A percentile compares a stretch with the other conserved stretches of the same genome.
Evolutionary conservation across 78 protist species (phyloP).

Genomic region (Isochrysis galbana): DNA sequence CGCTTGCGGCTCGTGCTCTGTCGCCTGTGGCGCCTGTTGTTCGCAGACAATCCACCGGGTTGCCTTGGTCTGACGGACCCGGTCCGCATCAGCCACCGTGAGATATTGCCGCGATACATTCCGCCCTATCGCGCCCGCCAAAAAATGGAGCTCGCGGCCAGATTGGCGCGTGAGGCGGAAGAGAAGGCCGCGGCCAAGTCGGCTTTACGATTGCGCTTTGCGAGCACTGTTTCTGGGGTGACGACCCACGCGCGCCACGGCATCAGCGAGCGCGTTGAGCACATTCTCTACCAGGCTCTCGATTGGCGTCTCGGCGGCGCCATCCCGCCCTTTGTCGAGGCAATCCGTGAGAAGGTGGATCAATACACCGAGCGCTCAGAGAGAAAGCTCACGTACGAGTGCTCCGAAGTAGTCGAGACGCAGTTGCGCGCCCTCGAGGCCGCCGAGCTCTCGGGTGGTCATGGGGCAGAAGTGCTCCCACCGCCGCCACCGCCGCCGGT

Average conservation of each 20-base stretch:
- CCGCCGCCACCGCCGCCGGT: no score
- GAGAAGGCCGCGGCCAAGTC: background rate
- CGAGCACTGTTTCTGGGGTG: background rate
- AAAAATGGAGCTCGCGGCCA: background rate
- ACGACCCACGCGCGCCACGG: background rate
- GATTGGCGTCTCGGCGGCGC: background rate
- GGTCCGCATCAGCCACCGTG: background rate
- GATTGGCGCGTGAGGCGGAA: no score
- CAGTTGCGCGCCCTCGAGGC: background rate
- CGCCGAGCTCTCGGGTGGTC: no score
- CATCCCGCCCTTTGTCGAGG: background rate
- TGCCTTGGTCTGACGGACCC: background rate
- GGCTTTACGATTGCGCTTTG: background rate
- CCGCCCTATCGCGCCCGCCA: background rate
- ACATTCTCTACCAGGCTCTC: background rate
- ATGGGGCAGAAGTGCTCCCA: no score
- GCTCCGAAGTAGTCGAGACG: background rate
- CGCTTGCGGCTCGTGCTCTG: background rate
- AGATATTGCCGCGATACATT: background rate
- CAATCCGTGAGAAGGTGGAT: background rate
- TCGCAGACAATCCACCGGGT: background rate
- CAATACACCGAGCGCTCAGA: background rate
- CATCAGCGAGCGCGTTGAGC: background rate
- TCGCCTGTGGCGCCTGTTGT: background rate
- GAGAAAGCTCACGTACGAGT: background rate